A percentile compares a stretch with the other conserved stretches of the same genome.
These are phyloP conservation scores for Myriosclerotinia scirpicola DNA, from an alignment of 2,329 filamentous ascomycete genomes.

Conservation along the genomic window DNA sequence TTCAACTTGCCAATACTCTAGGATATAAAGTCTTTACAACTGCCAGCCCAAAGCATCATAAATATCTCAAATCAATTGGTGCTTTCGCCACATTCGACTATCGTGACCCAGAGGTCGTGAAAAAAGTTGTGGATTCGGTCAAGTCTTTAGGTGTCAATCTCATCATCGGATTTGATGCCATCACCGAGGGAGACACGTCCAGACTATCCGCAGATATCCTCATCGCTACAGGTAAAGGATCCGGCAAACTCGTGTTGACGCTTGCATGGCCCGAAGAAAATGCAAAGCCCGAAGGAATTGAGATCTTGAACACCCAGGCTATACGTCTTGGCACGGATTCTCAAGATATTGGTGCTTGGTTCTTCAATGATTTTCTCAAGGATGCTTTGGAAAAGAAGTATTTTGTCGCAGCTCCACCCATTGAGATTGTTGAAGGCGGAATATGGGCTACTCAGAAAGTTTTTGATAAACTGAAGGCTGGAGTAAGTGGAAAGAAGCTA, in stretches of 20 bases:
- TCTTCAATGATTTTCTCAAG: constrained; percentile 29
- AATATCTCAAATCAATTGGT: constrained; percentile 43
- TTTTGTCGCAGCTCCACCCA: constrained; percentile 25
- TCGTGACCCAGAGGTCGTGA: constrained; percentile 22
- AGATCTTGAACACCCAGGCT: constrained; percentile 20
- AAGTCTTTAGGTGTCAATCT: constrained; percentile 24
- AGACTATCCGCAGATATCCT: constrained; percentile 22
- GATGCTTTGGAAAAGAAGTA: constrained; percentile 24
- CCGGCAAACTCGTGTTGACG: constrained; percentile 23
- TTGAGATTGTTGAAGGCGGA: constrained; percentile 29
- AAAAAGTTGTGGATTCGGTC: constrained; percentile 23
- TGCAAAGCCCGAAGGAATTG: constrained; percentile 21
- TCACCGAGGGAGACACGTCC: constrained; percentile 19
- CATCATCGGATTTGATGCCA: constrained; percentile 24
- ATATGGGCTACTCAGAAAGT: constrained; percentile 22
- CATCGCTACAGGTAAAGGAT: constrained; percentile 8
- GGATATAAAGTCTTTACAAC: constrained; percentile 46
- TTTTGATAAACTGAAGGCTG: constrained; percentile 27
- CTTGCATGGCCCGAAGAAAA: constrained; percentile 17
- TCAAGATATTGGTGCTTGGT: constrained; percentile 25
- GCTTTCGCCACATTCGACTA: constrained; percentile 48
- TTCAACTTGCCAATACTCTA: constrained; percentile 46
- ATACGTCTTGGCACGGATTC: constrained; percentile 2
- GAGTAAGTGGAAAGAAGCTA: constrained; percentile 32
- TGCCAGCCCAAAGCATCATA: constrained; percentile 39